Conservation (phyloP, 2,329 filamentous ascomycete species). For the Cladosporium sp. region DNA sequence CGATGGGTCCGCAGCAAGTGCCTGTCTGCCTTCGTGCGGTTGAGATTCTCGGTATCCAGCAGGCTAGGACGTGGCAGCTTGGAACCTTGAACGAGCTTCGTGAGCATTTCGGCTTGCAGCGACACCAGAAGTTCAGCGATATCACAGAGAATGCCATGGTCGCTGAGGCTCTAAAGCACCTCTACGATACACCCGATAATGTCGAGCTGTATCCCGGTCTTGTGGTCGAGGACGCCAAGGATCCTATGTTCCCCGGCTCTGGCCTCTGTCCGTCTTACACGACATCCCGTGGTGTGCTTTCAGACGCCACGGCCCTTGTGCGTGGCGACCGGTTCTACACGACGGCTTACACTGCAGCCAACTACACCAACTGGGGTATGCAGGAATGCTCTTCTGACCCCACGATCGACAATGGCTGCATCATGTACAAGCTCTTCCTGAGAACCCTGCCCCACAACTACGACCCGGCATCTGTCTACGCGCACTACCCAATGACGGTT, state of each 20-base stretch:
- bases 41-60: constrained; percentile 58
- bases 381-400: constrained; percentile 42
- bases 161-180: constrained; percentile 48
- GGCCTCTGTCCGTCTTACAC: constrained; percentile 50
- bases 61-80: constrained; percentile 56
- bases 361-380: constrained; percentile 39
- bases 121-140: constrained; percentile 51
- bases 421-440: constrained; percentile 48
- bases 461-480: constrained; percentile 43
- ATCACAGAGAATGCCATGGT: constrained; percentile 55
- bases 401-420: constrained; percentile 43
- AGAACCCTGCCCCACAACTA: constrained; percentile 46
- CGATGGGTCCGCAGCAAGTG: constrained; percentile 54
- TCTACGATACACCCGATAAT: constrained; percentile 59
- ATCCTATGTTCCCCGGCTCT: constrained; percentile 45
- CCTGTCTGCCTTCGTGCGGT: constrained; percentile 53
- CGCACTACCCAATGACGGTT: constrained; percentile 45
- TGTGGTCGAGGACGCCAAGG: constrained; percentile 54
- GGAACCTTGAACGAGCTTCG: constrained; percentile 60
- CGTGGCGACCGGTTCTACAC: constrained; percentile 57
- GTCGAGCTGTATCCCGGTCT: constrained; percentile 66
- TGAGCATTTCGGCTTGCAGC: constrained; percentile 55
- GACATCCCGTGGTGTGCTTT: constrained; percentile 50
- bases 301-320: constrained; percentile 55
- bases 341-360: constrained; percentile 30